Percentiles rank a stretch among this genome's conserved stretches.
Evolutionary conservation across 345 rosid genomes (phyloP).

Genomic region (Mallotus nudiflorus): DNA sequence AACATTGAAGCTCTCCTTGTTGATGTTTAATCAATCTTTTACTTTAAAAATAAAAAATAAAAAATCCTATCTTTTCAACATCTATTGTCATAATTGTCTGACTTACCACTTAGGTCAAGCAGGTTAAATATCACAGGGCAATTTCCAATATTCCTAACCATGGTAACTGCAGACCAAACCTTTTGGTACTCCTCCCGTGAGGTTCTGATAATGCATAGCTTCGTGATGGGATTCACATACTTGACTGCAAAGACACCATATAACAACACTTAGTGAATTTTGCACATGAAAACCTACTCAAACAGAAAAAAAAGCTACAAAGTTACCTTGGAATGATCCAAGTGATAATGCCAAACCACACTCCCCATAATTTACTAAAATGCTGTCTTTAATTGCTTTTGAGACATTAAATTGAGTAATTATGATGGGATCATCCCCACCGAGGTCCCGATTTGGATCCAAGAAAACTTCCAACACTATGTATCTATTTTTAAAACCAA

Average conservation of each 20-base stretch:
- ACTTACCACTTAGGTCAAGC: slow-evolving; percentile 68
- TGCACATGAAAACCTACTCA: background rate
- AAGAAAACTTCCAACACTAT: slow-evolving; percentile 71
- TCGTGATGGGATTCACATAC: slow-evolving; percentile 73
- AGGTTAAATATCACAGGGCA: slow-evolving; percentile 66
- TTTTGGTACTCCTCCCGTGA: slow-evolving; percentile 70
- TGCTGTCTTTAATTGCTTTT: slow-evolving; percentile 60
- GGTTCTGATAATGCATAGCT: slow-evolving; percentile 63
- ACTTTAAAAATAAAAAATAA: too few species aligned
- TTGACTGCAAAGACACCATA: slow-evolving; percentile 44
- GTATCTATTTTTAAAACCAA: slow-evolving; percentile 74
- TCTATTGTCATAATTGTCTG: background rate
- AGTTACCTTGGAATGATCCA: slow-evolving; percentile 57
- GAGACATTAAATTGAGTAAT: slow-evolving; percentile 63
- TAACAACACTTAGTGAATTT: background rate
- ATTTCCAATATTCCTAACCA: slow-evolving; percentile 62
- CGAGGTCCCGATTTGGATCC: slow-evolving; percentile 61
- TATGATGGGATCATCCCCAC: slow-evolving; percentile 55
- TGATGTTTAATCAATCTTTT: too few species aligned
- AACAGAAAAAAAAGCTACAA: background rate
- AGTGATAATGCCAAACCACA: slow-evolving; percentile 71
- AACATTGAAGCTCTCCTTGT: too few species aligned
- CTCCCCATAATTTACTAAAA: slow-evolving; percentile 73
- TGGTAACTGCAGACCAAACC: slow-evolving; percentile 76
- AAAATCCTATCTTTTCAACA: background rate